Evolutionary conservation across 495 filamentous ascomycete species (phyloP).

Genomic region (Podospora tetraspora): DNA sequence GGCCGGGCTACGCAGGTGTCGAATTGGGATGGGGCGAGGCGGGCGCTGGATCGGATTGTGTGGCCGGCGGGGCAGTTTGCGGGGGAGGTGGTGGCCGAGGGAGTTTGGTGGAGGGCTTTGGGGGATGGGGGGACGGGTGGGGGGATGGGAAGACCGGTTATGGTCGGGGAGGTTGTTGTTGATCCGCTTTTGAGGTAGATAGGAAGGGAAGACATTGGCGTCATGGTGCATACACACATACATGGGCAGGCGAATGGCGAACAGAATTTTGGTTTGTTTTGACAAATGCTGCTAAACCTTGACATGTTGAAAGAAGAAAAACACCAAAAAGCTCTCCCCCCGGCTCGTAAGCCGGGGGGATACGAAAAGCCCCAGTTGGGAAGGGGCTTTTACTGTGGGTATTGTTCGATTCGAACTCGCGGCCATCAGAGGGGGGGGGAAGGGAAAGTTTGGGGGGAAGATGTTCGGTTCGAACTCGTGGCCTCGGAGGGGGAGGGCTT

Average conservation of each 20-base stretch:
- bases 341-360: no score
- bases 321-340: not conserved
- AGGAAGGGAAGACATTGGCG: not conserved
- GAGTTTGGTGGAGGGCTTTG: conserved; percentile 7
- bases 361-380: no score
- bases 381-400: no score
- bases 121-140: not conserved
- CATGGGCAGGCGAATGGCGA: not conserved
- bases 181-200: conserved; percentile 4
- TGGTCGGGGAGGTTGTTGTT: not conserved
- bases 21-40: conserved; percentile 9
- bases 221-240: not conserved
- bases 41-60: conserved; percentile 4
- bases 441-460: no score
- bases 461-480: no score
- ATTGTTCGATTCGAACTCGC: no score
- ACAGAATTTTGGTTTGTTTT: not conserved
- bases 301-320: no score
- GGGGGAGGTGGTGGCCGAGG: conserved; percentile 6
- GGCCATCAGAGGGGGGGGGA: no score
- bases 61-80: conserved; percentile 5
- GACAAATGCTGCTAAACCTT: no score
- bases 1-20: not conserved
- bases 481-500: no score
- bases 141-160: not conserved